Conservation (phyloP, 2,329 filamentous ascomycete genomes). For the Diaporthe citrichinensis region DNA sequence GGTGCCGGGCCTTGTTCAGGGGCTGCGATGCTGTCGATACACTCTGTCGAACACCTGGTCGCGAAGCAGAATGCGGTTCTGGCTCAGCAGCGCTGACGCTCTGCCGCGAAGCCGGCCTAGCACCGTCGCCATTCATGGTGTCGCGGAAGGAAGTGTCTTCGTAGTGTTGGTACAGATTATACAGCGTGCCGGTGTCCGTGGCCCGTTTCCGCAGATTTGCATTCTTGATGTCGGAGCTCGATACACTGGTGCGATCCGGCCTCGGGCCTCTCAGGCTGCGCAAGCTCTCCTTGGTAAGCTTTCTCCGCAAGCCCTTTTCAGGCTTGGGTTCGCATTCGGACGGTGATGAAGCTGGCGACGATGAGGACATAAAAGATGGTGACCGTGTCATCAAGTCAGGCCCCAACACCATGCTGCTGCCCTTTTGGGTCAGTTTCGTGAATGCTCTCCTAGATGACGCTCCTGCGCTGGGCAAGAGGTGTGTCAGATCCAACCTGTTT, state of each 20-base stretch:
- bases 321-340: conserved; percentile 45
- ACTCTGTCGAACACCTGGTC: conserved; percentile 32
- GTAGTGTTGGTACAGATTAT: conserved; percentile 70
- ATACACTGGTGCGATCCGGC: neutral
- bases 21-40: conserved; percentile 7
- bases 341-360: conserved; percentile 49
- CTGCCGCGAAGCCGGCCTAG: conserved; percentile 1
- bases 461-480: conserved; percentile 53
- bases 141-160: conserved; percentile 68
- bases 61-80: conserved; percentile 5
- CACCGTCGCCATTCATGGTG: conserved; percentile 50
- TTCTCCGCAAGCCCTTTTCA: conserved; percentile 51
- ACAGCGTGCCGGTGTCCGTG: conserved; percentile 56
- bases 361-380: conserved; percentile 60
- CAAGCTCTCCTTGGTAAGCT: conserved; percentile 55
- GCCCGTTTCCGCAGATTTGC: conserved; percentile 36
- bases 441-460: conserved; percentile 46
- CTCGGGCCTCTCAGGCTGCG: conserved; percentile 34
- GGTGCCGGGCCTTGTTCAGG: conserved; percentile 23
- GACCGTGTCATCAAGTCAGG: conserved; percentile 57
- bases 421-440: conserved; percentile 40
- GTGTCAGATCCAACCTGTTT: conserved; percentile 63
- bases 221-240: conserved; percentile 22
- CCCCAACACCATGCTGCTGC: conserved; percentile 51
- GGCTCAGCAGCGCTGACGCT: conserved; percentile 1